Evolutionary conservation across 768 basidiomycete species (phyloP), one percentile per base, ranked within the genome.

Genomic region (Lentinula sp.): DNA sequence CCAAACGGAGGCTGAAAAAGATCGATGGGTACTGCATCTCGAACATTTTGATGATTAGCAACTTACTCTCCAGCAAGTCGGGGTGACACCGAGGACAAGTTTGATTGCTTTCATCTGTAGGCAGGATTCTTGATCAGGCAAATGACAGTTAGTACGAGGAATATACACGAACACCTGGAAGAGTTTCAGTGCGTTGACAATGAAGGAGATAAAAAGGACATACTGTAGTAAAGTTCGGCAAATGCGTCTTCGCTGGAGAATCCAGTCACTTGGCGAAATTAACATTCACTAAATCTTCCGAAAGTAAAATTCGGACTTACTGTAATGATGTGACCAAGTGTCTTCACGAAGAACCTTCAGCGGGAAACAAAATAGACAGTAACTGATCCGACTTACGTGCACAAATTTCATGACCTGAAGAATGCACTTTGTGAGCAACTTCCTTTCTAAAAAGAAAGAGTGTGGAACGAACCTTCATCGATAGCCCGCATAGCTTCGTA

Each of bases 221-320:
- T 65, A 81, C 84, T 84, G 72, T 90, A 93, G 62, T 87, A 91
- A 11, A 93, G 76, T 69, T 93, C 90, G 2, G 89, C 89, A 61
- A 91, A 89, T 4, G 84, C 87, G 61, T 87, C 74, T 64, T 82
- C 73, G 67, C 85, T 91, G 11, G 78, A 72, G 51, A 87, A 75
- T 2, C 82, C 67, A 0, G 87, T 87, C 82, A 80, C 84, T 85
- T 61, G 1, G 18, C 34, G 53, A 8, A 28, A 35, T 43, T 42
- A 35, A 60, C n/a, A 62, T 52, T 13, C 43, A 35, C 13, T 18
- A 11, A 7, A n/a, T 18, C 16, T 5, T 2, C 11, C 16, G 31
- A 32, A 46, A 16, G 58, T 0, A 5, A 10, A 21, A 6, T 34
- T 0, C 52, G 0, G 0, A 66, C 80, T 61, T 63, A 84, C 83